phyloP scores from a whole-genome alignment of 768 basidiomycete species.

The Erythrobasidium yunnanense region DNA sequence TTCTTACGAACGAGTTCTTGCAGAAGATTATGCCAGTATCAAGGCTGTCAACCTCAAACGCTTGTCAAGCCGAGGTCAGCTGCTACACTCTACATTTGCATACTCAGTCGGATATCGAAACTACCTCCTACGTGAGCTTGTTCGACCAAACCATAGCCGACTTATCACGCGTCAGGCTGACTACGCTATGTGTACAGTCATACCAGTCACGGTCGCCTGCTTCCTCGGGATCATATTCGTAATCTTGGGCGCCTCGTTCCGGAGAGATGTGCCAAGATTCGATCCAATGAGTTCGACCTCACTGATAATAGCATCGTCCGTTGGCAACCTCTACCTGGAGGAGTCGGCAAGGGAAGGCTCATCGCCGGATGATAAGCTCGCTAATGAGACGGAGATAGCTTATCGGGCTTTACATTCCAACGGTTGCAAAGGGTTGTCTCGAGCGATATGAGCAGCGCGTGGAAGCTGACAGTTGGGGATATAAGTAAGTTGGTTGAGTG shows the following conservation, averaged over 20 bases:
- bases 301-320: not conserved
- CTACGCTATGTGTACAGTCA: not conserved
- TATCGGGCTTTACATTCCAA: no score
- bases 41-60: not conserved
- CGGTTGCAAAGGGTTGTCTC: no score
- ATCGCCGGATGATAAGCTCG: no score
- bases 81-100: not conserved
- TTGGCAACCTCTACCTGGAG: no score
- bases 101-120: not conserved
- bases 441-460: no score
- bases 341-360: no score
- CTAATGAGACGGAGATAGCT: no score
- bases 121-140: slow-evolving; percentile 5
- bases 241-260: not conserved
- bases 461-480: no score
- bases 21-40: not conserved
- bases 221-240: slow-evolving; percentile 1
- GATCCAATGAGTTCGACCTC: not conserved
- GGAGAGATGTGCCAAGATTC: not conserved
- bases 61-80: not conserved
- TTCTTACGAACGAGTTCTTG: not conserved
- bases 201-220: not conserved
- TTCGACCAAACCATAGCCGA: not conserved
- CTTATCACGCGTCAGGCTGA: not conserved
- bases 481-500: no score